These are phyloP conservation scores for Aspergillus sp. DNA, from an alignment of 2,329 filamentous ascomycete species.

Conservation along the genomic window DNA sequence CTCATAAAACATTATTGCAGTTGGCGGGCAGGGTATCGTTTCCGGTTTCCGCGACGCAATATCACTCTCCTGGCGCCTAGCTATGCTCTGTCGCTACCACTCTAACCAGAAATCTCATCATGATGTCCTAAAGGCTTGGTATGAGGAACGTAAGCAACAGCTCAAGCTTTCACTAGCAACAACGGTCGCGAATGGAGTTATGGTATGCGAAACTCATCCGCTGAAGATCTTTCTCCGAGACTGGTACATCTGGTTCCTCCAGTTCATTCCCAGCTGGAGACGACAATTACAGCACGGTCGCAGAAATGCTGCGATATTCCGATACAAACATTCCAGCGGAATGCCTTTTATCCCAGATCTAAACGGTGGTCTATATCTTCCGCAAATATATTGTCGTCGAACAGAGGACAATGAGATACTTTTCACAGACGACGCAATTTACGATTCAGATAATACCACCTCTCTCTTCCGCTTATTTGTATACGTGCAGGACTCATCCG, in stretches of 20 bases:
- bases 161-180: constrained; percentile 37
- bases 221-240: constrained; percentile 36
- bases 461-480: constrained; percentile 37
- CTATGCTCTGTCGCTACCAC: constrained; percentile 26
- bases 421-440: constrained; percentile 40
- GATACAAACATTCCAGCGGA: constrained; percentile 30
- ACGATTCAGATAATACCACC: constrained; percentile 22
- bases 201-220: constrained; percentile 32
- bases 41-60: constrained; percentile 45
- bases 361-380: constrained; percentile 35
- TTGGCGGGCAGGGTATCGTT: constrained; percentile 47
- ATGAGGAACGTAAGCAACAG: constrained; percentile 41
- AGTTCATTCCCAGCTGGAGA: constrained; percentile 34
- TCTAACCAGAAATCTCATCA: constrained; percentile 20
- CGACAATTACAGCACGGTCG: constrained; percentile 32
- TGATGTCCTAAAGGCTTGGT: constrained; percentile 34
- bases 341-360: constrained; percentile 35
- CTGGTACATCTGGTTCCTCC: constrained; percentile 35
- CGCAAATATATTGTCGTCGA: constrained; percentile 37
- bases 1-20: constrained; percentile 13
- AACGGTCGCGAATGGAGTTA: constrained; percentile 38
- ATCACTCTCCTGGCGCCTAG: constrained; percentile 41
- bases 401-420: constrained; percentile 7
- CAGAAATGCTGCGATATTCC: constrained; percentile 33
- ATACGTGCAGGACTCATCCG: constrained; percentile 18